A percentile compares a stretch with the other conserved stretches of the same genome.
These are phyloP conservation scores for Trametes polyzona DNA, from an alignment of 1,284 basidiomycete species.

Conservation along the genomic window DNA sequence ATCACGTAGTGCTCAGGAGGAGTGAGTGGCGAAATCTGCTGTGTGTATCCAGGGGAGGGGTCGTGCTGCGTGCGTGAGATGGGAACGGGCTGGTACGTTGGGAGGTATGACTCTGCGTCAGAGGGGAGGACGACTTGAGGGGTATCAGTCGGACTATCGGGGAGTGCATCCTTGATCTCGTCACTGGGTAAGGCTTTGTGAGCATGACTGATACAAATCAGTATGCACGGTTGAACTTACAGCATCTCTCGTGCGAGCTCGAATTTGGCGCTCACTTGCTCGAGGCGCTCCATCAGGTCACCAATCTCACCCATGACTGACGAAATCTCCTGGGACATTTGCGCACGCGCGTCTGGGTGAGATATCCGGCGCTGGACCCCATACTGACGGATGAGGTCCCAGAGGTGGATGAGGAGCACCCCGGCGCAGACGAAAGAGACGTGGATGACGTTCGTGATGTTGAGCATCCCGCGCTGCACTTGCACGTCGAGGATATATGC, in stretches of 20 bases:
- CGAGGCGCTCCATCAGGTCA: constrained; percentile 30
- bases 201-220: neutral
- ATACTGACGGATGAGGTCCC: constrained; percentile 35
- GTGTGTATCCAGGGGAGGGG: neutral
- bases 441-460: constrained; percentile 33
- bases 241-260: constrained; percentile 34
- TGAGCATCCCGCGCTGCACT: constrained; percentile 43
- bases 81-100: constrained; percentile 1
- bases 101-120: constrained; percentile 2
- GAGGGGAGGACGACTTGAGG: neutral
- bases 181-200: constrained; percentile 13
- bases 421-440: constrained; percentile 33
- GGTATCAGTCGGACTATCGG: constrained; percentile 20
- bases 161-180: constrained; percentile 29
- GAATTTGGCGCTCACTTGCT: constrained; percentile 34
- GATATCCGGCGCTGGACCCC: constrained; percentile 14
- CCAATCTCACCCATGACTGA: constrained; percentile 31
- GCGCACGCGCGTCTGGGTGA: constrained; percentile 7
- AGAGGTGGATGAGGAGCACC: constrained; percentile 35
- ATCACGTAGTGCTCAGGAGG: constrained; percentile 12
- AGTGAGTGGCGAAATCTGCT: constrained; percentile 13
- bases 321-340: constrained; percentile 26
- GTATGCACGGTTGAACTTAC: constrained; percentile 22
- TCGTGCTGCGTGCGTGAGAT: neutral
- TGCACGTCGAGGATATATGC: constrained; percentile 63